Evolutionary conservation across 2,329 filamentous ascomycete genomes (phyloP).

Genomic region (Penicillium occitanis): DNA sequence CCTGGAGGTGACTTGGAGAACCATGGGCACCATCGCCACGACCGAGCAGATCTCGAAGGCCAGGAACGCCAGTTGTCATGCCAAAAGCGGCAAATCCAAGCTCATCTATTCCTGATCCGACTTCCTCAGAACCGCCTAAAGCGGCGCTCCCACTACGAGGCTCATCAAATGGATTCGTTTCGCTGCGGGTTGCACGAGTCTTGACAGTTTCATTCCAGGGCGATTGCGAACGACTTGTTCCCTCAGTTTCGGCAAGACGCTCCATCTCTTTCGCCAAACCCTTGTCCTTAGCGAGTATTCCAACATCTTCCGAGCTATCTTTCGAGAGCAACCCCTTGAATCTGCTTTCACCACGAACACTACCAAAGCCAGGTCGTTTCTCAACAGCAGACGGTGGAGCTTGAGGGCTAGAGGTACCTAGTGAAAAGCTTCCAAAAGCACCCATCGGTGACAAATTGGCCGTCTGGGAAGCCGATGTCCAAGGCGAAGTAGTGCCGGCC

Average conservation of each 20-base stretch:
- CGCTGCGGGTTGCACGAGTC: slow-evolving; percentile 50
- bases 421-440: slow-evolving; percentile 86
- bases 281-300: slow-evolving; percentile 55
- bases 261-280: slow-evolving; percentile 53
- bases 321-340: slow-evolving; percentile 83
- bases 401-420: slow-evolving; percentile 55
- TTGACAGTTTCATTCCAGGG: slow-evolving; percentile 53
- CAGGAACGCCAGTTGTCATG: slow-evolving; percentile 58
- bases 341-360: slow-evolving; percentile 72
- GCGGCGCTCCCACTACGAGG: slow-evolving; percentile 63
- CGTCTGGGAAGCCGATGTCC: slow-evolving; percentile 59
- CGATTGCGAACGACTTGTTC: slow-evolving; percentile 48
- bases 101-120: slow-evolving; percentile 56
- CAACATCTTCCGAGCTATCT: slow-evolving; percentile 67
- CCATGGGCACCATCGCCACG: slow-evolving; percentile 59
- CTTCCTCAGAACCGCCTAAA: slow-evolving; percentile 72
- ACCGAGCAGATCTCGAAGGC: slow-evolving; percentile 58
- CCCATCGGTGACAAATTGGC: slow-evolving; percentile 72
- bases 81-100: slow-evolving; percentile 61
- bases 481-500: slow-evolving; percentile 54
- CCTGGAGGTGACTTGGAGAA: slow-evolving; percentile 51
- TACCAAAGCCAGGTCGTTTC: slow-evolving; percentile 68
- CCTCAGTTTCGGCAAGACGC: slow-evolving; percentile 54
- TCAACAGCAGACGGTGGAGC: slow-evolving; percentile 56
- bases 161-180: slow-evolving; percentile 52